phyloP scores from a whole-genome alignment of 2,329 filamentous ascomycete genomes.

The Botryotinia narcissicola region DNA sequence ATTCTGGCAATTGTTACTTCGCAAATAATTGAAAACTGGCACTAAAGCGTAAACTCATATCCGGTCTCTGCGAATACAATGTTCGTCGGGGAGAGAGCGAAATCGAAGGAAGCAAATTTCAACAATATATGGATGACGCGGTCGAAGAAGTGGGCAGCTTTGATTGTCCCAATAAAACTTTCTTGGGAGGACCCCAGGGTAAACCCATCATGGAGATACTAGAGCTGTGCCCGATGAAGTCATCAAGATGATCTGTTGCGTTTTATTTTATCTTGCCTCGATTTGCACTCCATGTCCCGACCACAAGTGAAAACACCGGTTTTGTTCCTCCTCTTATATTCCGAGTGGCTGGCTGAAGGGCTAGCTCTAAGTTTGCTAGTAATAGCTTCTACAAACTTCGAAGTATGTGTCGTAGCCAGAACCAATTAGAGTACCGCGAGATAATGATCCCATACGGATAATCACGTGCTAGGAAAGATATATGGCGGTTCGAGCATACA shows the following conservation, averaged over 20 bases:
- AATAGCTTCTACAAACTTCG: background rate
- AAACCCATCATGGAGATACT: accelerated
- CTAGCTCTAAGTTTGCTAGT: too few relatives aligned
- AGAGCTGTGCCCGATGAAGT: accelerated
- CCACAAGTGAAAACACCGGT: accelerated
- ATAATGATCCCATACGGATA: background rate
- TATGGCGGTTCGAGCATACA: accelerated
- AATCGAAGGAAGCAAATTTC: too few relatives aligned
- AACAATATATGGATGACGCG: too few relatives aligned
- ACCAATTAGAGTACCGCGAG: background rate
- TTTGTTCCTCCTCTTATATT: background rate
- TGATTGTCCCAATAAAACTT: background rate
- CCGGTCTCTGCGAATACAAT: too few relatives aligned
- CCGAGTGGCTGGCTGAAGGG: background rate
- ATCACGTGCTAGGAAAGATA: background rate
- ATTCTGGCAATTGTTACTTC: too few relatives aligned
- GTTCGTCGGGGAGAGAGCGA: too few relatives aligned
- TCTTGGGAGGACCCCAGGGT: accelerated
- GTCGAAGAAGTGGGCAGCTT: background rate
- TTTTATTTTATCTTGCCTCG: background rate
- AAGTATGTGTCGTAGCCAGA: too few relatives aligned
- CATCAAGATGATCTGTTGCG: background rate
- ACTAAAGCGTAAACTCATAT: too few relatives aligned
- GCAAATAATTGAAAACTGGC: too few relatives aligned
- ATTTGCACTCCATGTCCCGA: background rate